Percentiles rank a stretch among this genome's conserved stretches.
Evolutionary conservation across 306 rosid species (phyloP).

Genomic region (Ziziphus jujuba): DNA sequence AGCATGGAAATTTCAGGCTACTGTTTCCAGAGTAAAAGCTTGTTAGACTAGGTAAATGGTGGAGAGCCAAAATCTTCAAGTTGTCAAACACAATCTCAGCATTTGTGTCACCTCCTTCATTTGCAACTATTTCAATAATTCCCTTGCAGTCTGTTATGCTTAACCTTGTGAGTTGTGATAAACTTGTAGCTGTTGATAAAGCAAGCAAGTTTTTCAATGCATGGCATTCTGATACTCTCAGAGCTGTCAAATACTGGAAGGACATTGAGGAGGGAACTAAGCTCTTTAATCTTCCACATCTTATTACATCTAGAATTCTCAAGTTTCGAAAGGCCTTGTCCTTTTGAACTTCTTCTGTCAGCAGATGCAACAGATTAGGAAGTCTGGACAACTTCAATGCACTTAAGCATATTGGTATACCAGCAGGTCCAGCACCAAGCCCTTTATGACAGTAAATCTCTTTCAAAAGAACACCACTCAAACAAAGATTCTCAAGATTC

Average conservation of each 20-base stretch:
- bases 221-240: neutral
- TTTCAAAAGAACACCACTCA: no score
- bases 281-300: neutral
- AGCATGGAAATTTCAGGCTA: neutral
- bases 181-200: neutral
- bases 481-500: no score
- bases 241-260: neutral
- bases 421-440: no score
- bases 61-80: neutral
- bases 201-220: neutral
- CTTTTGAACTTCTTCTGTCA: neutral
- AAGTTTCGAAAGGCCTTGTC: neutral
- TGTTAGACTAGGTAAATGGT: neutral
- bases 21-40: constrained; percentile 1
- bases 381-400: neutral
- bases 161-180: neutral
- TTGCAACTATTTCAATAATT: neutral
- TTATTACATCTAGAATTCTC: neutral
- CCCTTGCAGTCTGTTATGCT: neutral
- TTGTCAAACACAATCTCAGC: neutral
- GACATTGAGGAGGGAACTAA: neutral
- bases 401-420: neutral
- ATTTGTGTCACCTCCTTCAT: neutral
- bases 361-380: neutral
- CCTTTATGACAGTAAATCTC: no score